phyloP scores from a whole-genome alignment of 1,284 basidiomycete species.

The Ceratobasidium theobromae region DNA sequence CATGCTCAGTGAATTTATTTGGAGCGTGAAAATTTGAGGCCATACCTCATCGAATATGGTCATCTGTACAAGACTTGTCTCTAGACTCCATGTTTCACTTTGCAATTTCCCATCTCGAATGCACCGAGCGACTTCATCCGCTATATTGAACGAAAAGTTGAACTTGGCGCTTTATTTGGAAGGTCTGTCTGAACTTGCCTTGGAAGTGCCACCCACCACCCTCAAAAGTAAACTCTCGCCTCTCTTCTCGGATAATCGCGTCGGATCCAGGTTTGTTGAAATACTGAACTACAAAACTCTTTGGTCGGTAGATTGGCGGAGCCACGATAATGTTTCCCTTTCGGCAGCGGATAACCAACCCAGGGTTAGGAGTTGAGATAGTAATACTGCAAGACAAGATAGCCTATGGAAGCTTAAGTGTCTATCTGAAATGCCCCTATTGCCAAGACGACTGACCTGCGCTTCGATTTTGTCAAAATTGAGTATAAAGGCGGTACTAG shows the following conservation, averaged over 20 bases:
- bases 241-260: conserved; percentile 37
- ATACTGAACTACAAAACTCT: conserved; percentile 63
- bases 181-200: conserved; percentile 56
- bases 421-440: neutral
- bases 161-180: too few relatives aligned
- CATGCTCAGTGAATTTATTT: neutral
- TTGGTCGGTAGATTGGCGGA: conserved; percentile 65
- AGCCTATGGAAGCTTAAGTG: conserved; percentile 19
- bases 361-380: conserved; percentile 30
- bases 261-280: conserved; percentile 56
- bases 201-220: conserved; percentile 66
- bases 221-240: conserved; percentile 45
- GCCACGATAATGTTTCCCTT: conserved; percentile 63
- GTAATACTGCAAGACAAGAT: conserved; percentile 36
- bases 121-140: conserved; percentile 63
- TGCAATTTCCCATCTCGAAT: conserved; percentile 50
- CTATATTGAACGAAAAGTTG: neutral
- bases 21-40: neutral
- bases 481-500: conserved; percentile 72
- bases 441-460: conserved; percentile 10
- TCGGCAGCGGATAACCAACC: conserved; percentile 45
- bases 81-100: conserved; percentile 34
- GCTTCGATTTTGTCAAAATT: conserved; percentile 63
- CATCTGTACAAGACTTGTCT: conserved; percentile 35
- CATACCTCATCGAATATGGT: conserved; percentile 35